Base-by-base conservation (phyloP, 225 moss, liverwort and hornwort species). In the Neckera pumila region DNA sequence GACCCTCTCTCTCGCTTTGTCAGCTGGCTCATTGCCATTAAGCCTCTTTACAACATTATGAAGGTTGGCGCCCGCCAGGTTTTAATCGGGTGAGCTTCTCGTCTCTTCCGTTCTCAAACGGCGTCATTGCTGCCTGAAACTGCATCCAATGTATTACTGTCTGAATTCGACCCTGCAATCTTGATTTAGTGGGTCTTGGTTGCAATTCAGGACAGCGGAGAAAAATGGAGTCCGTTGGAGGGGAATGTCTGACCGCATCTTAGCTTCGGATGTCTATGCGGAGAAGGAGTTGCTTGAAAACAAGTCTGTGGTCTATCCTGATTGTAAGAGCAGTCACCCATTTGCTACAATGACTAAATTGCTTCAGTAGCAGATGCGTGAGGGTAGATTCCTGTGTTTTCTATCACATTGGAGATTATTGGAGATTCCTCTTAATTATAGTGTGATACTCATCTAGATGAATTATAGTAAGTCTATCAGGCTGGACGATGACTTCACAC, bases 271-370 rank as follows among this genome's bases (percentile, higher is more conserved):
- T 36, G 96, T 99, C 22, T 96, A 95, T 88, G 90, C 77, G 85
- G 96, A 96, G 87, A 96, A 94, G 90, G 96, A 97, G 77, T 85
- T 93, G 45, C 51, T 99, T 43, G 99, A 97, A 89, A 92, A 97
- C 87, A 87, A 89, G 79, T 88, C 87, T 70, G 57, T 99, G 57
- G 89, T 90, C 23, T 99, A 99, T 90, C 99, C 99, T 70, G 97
- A 96, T 87, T 99, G 98, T 98, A 95, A 97, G 97, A 49, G 23
- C 72, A 80, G 51, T 62, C 64, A 75, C 56, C 42, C 57, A 27
- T 85, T 85, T 69, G 80, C 84, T 53, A 10, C 78, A 58, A 59
- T 75, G 82, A 42, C 42, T 49, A 62, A 62, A 49, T 53, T 86
- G 74, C 70, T 81, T 56, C 84, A 75, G 65, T 69, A 36, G 59